Evolutionary conservation across 768 basidiomycete genomes (phyloP), one percentile per base, ranked within the genome.

Genomic region (Pleurotus tuoliensis): DNA sequence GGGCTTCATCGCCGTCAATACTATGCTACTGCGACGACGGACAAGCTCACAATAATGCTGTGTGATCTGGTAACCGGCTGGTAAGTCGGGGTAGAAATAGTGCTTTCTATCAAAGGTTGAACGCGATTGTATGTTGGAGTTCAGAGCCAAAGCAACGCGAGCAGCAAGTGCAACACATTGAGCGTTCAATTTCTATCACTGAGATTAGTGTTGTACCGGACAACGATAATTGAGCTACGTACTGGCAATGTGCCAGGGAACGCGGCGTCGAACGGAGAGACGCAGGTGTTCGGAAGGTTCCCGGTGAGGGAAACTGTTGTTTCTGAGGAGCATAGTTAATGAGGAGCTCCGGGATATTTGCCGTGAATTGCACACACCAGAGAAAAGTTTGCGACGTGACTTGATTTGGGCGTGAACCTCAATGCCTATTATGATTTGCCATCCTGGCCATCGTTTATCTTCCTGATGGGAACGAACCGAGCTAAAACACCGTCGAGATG

Each of bases 91-190:
- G 66, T 99, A 98, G 70, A 98, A 98, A 68, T 99, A 99, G 68
- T 98, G 97, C 67, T 99, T 99, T 61, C 97, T 78, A 70, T 98
- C 97, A 63, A 98, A 98, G 0, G 90, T 80, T 0, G 93, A 96
- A 16, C 79, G 76, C 0, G 62, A 61, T 60, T 90, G 90, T 50
- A 96, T 76, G 4, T 79, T 61, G 11, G 84, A 76, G 34, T 81
- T 71, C 20, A 98, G 77, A 4, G 94, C 94, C 1, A 94, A 64
- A 0, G 94, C 91, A 0, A 93, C 87, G 6, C 90, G 79, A 0
- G 94, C 69, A 3, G 90, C 92, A 5, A 97, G 80, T 58, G 88
- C 82, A 2, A 97, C 87, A 56, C 87, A 88, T 67, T 75, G 79
- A 12, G 78, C 73, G 63, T 90, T 90, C 58, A 91, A 63, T 57